Evolutionary conservation across 2,329 filamentous ascomycete species (phyloP).

Genomic region (Fusarium transvaalense): DNA sequence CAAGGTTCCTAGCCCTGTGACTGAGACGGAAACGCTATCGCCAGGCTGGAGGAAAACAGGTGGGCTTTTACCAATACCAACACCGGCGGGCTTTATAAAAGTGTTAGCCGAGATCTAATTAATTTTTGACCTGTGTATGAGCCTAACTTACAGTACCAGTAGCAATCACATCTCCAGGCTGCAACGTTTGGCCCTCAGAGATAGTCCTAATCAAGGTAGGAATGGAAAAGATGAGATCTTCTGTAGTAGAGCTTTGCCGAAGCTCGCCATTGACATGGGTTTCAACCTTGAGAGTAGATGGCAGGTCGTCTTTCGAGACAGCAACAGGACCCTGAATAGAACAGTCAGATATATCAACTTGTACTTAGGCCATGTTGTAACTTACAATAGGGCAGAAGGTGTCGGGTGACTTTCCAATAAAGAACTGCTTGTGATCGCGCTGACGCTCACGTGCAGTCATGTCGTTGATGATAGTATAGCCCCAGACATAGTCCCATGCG

Average conservation of each 20-base stretch:
- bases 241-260: conserved; percentile 59
- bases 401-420: conserved; percentile 67
- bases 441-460: conserved; percentile 64
- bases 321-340: neutral
- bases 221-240: conserved; percentile 61
- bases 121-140: neutral
- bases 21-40: conserved; percentile 1
- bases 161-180: conserved; percentile 61
- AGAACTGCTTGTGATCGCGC: conserved; percentile 71
- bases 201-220: conserved; percentile 57
- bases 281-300: conserved; percentile 56
- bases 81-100: neutral
- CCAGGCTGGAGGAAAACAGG: conserved; percentile 1
- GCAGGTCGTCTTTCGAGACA: conserved; percentile 47
- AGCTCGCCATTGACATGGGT: conserved; percentile 61
- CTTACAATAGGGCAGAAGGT: conserved; percentile 67
- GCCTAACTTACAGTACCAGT: conserved; percentile 53
- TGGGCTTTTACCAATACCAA: conserved; percentile 9
- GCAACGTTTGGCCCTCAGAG: conserved; percentile 58
- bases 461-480: conserved; percentile 68
- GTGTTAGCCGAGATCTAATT: neutral
- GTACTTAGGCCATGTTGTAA: neutral
- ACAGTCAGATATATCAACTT: neutral
- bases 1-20: conserved; percentile 5
- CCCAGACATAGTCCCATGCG: conserved; percentile 66